phyloP scores from a whole-genome alignment of 768 basidiomycete species.

The Mycena chlorophos region DNA sequence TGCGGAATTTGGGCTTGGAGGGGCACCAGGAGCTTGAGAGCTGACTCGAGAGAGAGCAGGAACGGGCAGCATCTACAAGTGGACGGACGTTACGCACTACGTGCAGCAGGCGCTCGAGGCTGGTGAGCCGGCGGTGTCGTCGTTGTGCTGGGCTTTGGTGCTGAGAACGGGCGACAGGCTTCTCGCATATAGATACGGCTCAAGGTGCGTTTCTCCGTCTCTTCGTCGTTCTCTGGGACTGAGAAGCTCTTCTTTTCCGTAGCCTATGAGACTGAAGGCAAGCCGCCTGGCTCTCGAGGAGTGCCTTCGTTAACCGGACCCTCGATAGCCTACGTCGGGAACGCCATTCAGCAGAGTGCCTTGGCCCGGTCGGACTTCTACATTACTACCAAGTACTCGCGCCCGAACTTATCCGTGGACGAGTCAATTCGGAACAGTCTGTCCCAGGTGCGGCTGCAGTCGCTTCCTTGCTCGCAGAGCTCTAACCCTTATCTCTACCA shows the following conservation, averaged over 20 bases:
- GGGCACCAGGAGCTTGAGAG: neutral
- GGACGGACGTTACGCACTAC: constrained; percentile 40
- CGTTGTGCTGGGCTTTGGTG: neutral
- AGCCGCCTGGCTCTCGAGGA: constrained; percentile 29
- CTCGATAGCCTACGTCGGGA: constrained; percentile 26
- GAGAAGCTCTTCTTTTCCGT: neutral
- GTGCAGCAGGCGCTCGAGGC: constrained; percentile 47
- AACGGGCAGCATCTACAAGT: constrained; percentile 24
- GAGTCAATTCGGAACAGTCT: constrained; percentile 37
- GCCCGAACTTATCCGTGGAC: constrained; percentile 22
- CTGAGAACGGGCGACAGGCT: constrained; percentile 29
- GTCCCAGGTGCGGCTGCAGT: constrained; percentile 30
- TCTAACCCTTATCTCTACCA: constrained; percentile 3
- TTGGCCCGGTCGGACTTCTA: constrained; percentile 33
- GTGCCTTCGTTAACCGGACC: constrained; percentile 26
- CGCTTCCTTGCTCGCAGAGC: neutral
- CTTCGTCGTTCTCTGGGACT: neutral
- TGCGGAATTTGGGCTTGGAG: constrained; percentile 31
- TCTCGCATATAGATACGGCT: constrained; percentile 52
- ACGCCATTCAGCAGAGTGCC: constrained; percentile 31
- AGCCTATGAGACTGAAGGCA: constrained; percentile 19
- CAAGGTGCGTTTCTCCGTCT: constrained; percentile 29
- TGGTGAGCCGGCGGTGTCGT: neutral
- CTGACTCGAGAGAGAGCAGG: constrained; percentile 1
- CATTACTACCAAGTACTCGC: constrained; percentile 41